Conservation (phyloP, 345 rosid species). For the Acer saccharum region DNA sequence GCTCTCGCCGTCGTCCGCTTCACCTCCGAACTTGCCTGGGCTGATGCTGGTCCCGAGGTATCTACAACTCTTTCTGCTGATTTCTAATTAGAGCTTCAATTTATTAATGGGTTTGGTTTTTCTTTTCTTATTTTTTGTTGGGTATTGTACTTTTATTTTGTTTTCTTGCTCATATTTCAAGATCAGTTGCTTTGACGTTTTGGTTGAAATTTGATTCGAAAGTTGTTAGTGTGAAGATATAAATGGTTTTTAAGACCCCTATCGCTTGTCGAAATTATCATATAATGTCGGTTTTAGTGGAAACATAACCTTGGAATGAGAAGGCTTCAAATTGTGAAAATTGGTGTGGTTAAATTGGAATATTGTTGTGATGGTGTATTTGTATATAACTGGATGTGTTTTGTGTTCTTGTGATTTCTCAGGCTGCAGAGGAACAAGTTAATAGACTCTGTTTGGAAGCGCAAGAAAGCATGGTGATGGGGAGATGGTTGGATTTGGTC, state of each 20-base stretch:
- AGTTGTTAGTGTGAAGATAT: background rate
- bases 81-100: background rate
- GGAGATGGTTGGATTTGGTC: conserved; percentile 81
- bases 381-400: background rate
- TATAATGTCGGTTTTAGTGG: no score
- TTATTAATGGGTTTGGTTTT: background rate
- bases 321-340: no score
- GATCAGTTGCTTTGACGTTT: background rate
- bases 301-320: no score
- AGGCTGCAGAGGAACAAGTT: conserved; percentile 84
- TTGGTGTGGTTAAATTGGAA: background rate
- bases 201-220: background rate
- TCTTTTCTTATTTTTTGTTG: background rate
- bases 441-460: conserved; percentile 79
- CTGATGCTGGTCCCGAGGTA: conserved; percentile 98
- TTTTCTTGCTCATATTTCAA: background rate
- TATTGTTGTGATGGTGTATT: background rate
- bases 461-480: conserved; percentile 57
- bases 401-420: background rate
- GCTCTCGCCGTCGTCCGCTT: conserved; percentile 86
- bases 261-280: no score
- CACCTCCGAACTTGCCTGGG: conserved; percentile 95
- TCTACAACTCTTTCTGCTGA: background rate
- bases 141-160: background rate
- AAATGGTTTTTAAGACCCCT: background rate